Evolutionary conservation across 2,329 filamentous ascomycete species (phyloP).

Genomic region (Aspergillus quadricinctus): DNA sequence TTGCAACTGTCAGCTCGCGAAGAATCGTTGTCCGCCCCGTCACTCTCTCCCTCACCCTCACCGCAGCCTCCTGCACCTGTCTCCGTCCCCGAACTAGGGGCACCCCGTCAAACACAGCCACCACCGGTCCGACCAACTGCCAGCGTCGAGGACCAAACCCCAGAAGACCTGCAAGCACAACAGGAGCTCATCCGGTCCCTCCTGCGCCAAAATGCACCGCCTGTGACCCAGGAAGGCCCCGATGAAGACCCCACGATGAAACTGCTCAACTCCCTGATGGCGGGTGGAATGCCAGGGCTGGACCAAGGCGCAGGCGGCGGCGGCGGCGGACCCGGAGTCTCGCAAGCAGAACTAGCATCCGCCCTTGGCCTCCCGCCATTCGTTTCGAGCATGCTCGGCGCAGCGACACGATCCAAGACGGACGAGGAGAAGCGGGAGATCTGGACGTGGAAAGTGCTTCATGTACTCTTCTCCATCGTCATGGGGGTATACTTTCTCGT

Average conservation of each 20-base stretch:
- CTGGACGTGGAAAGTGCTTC: conserved; percentile 53
- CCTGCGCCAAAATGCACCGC: conserved; percentile 28
- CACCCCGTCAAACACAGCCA: conserved; percentile 11
- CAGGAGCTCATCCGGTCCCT: conserved; percentile 42
- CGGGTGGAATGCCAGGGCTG: conserved; percentile 28
- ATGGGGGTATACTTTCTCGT: conserved; percentile 52
- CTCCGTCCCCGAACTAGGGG: conserved; percentile 5
- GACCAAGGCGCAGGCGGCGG: conserved; percentile 7
- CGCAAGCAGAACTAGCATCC: conserved; percentile 29
- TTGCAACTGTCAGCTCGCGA: conserved; percentile 17
- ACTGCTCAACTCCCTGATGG: conserved; percentile 32
- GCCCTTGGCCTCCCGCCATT: conserved; percentile 43
- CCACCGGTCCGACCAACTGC: conserved; percentile 7
- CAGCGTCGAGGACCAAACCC: conserved; percentile 20
- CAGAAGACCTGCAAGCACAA: conserved; percentile 35
- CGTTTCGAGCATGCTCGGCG: conserved; percentile 36
- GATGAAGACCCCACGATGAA: conserved; percentile 35
- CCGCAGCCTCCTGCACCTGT: conserved; percentile 18
- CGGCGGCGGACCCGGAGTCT: conserved; percentile 8
- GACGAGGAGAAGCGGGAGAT: conserved; percentile 32
- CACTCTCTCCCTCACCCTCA: conserved; percentile 25
- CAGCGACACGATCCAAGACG: conserved; percentile 34
- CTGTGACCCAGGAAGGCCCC: conserved; percentile 14
- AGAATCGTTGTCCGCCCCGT: conserved; percentile 16
- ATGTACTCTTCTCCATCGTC: conserved; percentile 54